These are phyloP conservation scores for Curvularia eragrostidis DNA, from an alignment of 2,329 filamentous ascomycete species.

Conservation along the genomic window DNA sequence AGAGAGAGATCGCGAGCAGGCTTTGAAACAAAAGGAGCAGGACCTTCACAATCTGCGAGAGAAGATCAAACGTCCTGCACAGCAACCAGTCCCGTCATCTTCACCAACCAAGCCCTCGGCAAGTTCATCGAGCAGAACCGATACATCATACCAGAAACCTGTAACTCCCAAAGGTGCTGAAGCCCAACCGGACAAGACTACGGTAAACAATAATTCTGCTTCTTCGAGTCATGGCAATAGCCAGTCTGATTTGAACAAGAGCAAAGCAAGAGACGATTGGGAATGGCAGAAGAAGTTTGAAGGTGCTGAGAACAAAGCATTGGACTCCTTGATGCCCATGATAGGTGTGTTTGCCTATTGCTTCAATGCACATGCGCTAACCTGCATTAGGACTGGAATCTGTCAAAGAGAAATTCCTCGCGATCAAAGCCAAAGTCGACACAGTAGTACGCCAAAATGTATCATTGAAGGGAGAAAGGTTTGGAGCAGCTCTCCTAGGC, in stretches of 20 bases:
- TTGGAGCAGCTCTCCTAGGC: constrained; percentile 69
- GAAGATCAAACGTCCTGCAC: constrained; percentile 9
- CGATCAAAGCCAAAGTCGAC: constrained; percentile 69
- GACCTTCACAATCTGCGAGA: constrained; percentile 55
- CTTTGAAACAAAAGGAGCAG: constrained; percentile 55
- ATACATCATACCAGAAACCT: background rate
- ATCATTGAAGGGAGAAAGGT: constrained; percentile 64
- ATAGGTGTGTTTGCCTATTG: constrained; percentile 56
- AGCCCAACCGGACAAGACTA: background rate
- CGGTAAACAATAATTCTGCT: background rate
- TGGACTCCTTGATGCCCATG: constrained; percentile 73
- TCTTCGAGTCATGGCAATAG: constrained; percentile 3
- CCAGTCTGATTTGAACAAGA: constrained; percentile 23
- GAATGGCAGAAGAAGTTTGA: constrained; percentile 63
- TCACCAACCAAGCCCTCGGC: constrained; percentile 1
- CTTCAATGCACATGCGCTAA: background rate
- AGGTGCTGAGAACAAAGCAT: constrained; percentile 57
- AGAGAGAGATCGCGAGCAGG: constrained; percentile 53
- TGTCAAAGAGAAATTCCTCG: constrained; percentile 69
- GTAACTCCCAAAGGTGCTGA: background rate
- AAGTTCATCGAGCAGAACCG: background rate
- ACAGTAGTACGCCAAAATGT: constrained; percentile 63
- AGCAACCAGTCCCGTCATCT: constrained; percentile 2
- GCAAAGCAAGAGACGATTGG: constrained; percentile 63
- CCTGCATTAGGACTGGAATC: constrained; percentile 60